Evolutionary conservation across 2,329 filamentous ascomycete species (phyloP).

Genomic region (Hypoxylon rubiginosum): DNA sequence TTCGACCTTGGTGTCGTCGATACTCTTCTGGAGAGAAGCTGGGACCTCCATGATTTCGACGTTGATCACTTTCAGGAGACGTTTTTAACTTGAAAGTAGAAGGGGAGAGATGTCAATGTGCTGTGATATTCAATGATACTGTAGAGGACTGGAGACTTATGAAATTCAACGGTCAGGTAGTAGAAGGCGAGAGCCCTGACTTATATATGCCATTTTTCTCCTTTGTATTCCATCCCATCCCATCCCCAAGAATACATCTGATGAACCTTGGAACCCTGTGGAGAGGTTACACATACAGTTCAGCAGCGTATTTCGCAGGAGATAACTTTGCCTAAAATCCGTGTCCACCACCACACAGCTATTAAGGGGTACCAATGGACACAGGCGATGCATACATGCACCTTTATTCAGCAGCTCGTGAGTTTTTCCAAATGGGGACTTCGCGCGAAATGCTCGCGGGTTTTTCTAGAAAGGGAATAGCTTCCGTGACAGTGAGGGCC

Average conservation of each 20-base stretch:
- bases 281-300: neutral
- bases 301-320: neutral
- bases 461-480: slow-evolving; percentile 30
- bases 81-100: neutral
- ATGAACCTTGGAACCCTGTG: neutral
- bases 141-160: neutral
- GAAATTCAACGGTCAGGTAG: neutral
- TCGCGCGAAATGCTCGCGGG: slow-evolving; percentile 21
- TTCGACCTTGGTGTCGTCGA: slow-evolving; percentile 57
- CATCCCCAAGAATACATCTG: neutral
- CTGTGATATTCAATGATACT: neutral
- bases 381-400: too few species aligned
- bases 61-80: neutral
- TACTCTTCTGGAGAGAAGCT: slow-evolving; percentile 32
- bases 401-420: slow-evolving; percentile 25
- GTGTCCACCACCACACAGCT: neutral
- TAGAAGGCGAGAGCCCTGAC: neutral
- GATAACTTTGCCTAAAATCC: slow-evolving; percentile 8
- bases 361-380: too few species aligned
- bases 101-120: neutral
- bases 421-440: slow-evolving; percentile 25
- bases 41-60: slow-evolving; percentile 28
- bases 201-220: neutral
- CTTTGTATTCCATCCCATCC: too few species aligned
- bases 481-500: neutral